Base-by-base conservation (phyloP, 1,284 basidiomycete species). In the Laetiporus sulphureus region DNA sequence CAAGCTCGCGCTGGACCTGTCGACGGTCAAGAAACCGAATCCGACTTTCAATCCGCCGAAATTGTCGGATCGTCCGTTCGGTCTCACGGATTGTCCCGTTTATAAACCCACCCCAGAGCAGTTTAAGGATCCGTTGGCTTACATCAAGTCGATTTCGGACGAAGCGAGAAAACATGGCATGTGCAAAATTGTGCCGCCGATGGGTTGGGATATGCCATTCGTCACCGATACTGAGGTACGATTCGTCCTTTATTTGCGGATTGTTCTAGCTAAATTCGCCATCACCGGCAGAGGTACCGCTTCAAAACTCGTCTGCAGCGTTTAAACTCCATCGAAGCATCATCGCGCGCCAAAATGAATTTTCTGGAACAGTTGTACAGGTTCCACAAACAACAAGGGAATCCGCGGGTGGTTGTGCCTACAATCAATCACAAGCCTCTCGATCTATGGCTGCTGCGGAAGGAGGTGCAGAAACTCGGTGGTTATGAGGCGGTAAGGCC, bases 331-430 rank as follows among this genome's bases (percentile, higher is more conserved):
- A 92, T 99, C 53, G 95, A 97, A 67, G 96, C 96, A 12, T 91
- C 93, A 38, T 94, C 93, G 40, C 76, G 96, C 50, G 95, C 95
- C 32, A 95, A 96, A 63, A 72, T 97, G 61, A 98, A 97, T 71
- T 99, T 97, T 65, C 68, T 96, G 52, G 95, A 99, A 64, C 93
- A 97, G 64, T 76, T 99, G 31, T 94, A 94, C 67, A 85, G 88
- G 52, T 94, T 83, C 61, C 88, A 93, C 66, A 83, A 83, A 60
- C 90, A 93, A 61, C 88, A 92, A 65, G 90, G 89, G 35, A 90
- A 91, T 61, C 73, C 80, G 47, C 79, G 87, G 44, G 82, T 97
- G 15, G 82, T 83, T 24, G 87, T 98, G 29, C 96, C 96, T 41
- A 85, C 86, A 38, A 89, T 99, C 60, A 92, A 93, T 63, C 84